A percentile compares a stretch with the other conserved stretches of the same genome.
Conservation (phyloP, 805 yeast genomes). For the Lipomyces yamadae region DNA sequence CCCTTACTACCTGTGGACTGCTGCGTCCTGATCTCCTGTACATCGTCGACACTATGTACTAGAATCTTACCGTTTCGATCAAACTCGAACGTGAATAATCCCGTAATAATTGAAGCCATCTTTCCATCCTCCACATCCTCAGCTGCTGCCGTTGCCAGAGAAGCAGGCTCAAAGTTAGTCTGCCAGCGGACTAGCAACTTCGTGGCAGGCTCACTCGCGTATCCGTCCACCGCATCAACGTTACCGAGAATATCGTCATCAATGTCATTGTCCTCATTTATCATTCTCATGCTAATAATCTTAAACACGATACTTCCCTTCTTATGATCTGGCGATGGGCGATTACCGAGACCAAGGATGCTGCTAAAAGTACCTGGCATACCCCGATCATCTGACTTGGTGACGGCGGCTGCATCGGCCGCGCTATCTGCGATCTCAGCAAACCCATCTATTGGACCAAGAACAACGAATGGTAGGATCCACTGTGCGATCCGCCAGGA, state of each 20-base stretch:
- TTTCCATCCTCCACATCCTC: not conserved
- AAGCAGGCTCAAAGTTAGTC: constrained; percentile 19
- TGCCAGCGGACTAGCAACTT: constrained; percentile 34
- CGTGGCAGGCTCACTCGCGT: constrained; percentile 15
- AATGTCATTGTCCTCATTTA: constrained; percentile 19
- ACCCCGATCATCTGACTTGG: constrained; percentile 3
- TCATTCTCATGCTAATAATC: constrained; percentile 31
- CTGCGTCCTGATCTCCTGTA: constrained; percentile 29
- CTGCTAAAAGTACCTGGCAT: not conserved
- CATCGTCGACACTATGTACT: constrained; percentile 34
- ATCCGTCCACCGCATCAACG: not conserved
- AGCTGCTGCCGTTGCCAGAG: not conserved
- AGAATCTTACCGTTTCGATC: constrained; percentile 30
- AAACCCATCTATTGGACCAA: constrained; percentile 35
- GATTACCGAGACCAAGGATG: not conserved
- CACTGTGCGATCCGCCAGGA: constrained; percentile 36
- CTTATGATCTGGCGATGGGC: constrained; percentile 15
- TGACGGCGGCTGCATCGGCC: constrained; percentile 4
- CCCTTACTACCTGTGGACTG: constrained; percentile 10
- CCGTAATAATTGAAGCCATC: constrained; percentile 24
- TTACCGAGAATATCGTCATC: constrained; percentile 6
- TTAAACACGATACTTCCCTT: constrained; percentile 28
- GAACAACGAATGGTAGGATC: constrained; percentile 32
- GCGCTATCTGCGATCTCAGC: constrained; percentile 26
- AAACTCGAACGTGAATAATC: constrained; percentile 35